Evolutionary conservation across 495 filamentous ascomycete species (phyloP).

Genomic region (Neurospora sp.): DNA sequence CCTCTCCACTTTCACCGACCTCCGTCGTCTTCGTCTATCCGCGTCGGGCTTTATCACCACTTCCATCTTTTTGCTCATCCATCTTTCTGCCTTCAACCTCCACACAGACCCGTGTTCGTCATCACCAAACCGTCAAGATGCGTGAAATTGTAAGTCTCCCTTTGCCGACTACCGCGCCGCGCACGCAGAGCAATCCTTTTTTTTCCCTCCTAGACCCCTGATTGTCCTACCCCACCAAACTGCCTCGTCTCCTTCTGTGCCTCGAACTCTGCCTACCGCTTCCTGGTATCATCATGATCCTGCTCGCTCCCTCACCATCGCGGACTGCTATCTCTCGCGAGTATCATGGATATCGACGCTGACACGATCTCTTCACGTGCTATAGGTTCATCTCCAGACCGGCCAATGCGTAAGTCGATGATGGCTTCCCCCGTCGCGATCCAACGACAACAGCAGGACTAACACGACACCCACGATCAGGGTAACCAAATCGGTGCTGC

Average conservation of each 20-base stretch:
- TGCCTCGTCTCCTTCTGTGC: not conserved
- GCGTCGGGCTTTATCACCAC: slow-evolving; percentile 2
- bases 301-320: not conserved
- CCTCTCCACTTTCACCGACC: slow-evolving; percentile 18
- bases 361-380: slow-evolving; percentile 21
- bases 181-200: not conserved
- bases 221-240: not conserved
- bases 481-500: slow-evolving; percentile 99
- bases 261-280: not conserved
- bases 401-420: slow-evolving; percentile 87
- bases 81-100: slow-evolving; percentile 6
- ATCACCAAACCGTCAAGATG: slow-evolving; percentile 50
- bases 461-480: slow-evolving; percentile 36
- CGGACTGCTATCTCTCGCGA: not conserved
- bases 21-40: slow-evolving; percentile 7
- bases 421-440: slow-evolving; percentile 11
- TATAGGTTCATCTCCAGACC: slow-evolving; percentile 97
- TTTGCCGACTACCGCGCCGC: slow-evolving; percentile 17
- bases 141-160: slow-evolving; percentile 79
- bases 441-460: slow-evolving; percentile 4
- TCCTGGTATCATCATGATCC: not conserved
- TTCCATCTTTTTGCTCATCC: slow-evolving; percentile 2
- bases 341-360: slow-evolving; percentile 15
- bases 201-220: not conserved
- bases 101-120: slow-evolving; percentile 19